Evolutionary conservation across 805 yeast genomes (phyloP), one percentile per base, ranked within the genome.

Genomic region (Priceomyces fermenticarens): DNA sequence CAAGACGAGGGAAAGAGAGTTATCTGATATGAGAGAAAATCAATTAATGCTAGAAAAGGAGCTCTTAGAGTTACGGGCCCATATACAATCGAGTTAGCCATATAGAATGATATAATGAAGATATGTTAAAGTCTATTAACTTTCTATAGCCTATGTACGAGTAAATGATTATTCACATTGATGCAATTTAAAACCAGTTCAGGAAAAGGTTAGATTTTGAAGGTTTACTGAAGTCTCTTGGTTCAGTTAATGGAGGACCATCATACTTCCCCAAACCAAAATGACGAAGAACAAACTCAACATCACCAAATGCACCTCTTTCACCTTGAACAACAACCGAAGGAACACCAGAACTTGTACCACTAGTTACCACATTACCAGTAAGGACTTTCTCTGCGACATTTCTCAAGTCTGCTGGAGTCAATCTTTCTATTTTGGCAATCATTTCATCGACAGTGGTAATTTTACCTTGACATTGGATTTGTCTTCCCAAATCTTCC

Each of bases 401-500:
- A 10, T 80, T 67, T 42, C 75, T 76, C 33, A 93, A 72, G 58
- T 91, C 97, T 4, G 64, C 65, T 3, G 80, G 73, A 0, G 87
- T 76, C 46, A 93, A 75, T 9, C 60, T 57, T 43, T 85, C 89
- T 46, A 93, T 88, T 53, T 81, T 80, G 5, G 62, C 67, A 42
- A 91, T 83, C 95, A 91, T 89, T 54, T 89, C 96, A 27, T 72
- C 67, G 7, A 88, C 83, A 10, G 86, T 80, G 7, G 90, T 77
- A 48, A 85, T 78, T 49, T 76, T 77, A 32, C 88, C 88, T 57
- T 85, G 88, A 35, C 87, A 79, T 62, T 87, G 96, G 17, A 93
- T 80, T 62, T 93, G 99, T 62, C 98, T 80, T 10, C 98, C 98
- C 65, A 90, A 73, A 55, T 93, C 99, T 64, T 93, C 99, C 41